Evolutionary conservation across 2,329 filamentous ascomycete genomes (phyloP).

Genomic region (Sporothrix inflata): DNA sequence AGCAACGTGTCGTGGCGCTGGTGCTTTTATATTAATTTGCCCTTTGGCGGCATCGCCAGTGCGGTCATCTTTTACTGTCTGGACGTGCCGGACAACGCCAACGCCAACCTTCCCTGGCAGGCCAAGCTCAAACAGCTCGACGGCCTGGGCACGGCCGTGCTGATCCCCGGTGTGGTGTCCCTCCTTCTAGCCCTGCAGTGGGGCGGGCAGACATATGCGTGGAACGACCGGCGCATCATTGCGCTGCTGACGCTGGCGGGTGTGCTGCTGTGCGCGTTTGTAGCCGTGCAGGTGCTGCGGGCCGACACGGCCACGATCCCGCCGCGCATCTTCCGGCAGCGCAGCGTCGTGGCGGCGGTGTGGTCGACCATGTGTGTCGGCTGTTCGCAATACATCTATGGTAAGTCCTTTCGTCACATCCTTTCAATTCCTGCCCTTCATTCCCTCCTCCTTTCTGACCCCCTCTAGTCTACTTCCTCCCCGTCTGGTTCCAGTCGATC

Average conservation of each 20-base stretch:
- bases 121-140: constrained; percentile 45
- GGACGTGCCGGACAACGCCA: constrained; percentile 35
- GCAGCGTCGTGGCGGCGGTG: constrained; percentile 30
- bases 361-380: neutral
- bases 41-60: constrained; percentile 42
- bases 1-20: constrained; percentile 44
- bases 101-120: constrained; percentile 21
- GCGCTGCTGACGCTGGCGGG: constrained; percentile 38
- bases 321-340: constrained; percentile 44
- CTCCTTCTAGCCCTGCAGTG: constrained; percentile 52
- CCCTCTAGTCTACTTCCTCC: constrained; percentile 30
- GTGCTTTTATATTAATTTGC: constrained; percentile 48
- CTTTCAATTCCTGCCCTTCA: too few relatives aligned
- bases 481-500: constrained; percentile 52
- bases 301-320: constrained; percentile 44
- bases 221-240: constrained; percentile 41
- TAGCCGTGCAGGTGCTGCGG: constrained; percentile 41
- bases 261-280: constrained; percentile 39
- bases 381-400: constrained; percentile 4
- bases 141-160: constrained; percentile 32
- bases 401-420: too few relatives aligned
- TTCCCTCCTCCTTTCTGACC: too few relatives aligned
- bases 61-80: constrained; percentile 40
- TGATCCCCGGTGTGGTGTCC: constrained; percentile 44
- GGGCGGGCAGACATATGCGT: constrained; percentile 44